These are phyloP conservation scores for Penicillium decumbens DNA, from an alignment of 2,329 filamentous ascomycete genomes.

Conservation along the genomic window DNA sequence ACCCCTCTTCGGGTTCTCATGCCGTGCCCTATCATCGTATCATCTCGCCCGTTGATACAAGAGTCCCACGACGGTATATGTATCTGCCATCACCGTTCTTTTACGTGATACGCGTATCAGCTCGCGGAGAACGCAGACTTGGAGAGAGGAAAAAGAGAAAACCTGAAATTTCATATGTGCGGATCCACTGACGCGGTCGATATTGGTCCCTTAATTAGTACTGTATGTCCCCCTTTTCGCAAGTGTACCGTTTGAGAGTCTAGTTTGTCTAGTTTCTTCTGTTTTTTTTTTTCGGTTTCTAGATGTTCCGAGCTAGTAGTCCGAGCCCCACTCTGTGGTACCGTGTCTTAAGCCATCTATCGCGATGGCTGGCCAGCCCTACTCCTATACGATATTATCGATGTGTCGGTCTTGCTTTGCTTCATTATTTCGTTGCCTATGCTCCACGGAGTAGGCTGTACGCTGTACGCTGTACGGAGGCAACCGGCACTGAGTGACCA, in stretches of 20 bases:
- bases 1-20: conserved; percentile 4
- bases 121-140: background rate
- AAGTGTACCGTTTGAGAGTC: background rate
- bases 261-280: background rate
- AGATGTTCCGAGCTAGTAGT: conserved; percentile 4
- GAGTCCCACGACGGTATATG: conserved; percentile 4
- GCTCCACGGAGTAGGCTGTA: too few species aligned
- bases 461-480: too few species aligned
- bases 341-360: conserved; percentile 19
- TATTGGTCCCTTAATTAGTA: background rate
- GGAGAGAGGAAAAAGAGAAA: background rate
- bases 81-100: background rate
- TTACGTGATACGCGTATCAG: conserved; percentile 1
- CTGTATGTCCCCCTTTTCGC: background rate
- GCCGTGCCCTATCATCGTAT: conserved; percentile 13
- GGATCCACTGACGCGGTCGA: background rate
- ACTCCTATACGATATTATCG: conserved; percentile 5
- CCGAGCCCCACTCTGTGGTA: conserved; percentile 16
- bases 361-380: conserved; percentile 19
- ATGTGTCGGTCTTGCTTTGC: background rate
- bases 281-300: background rate
- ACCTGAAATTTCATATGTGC: background rate
- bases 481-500: background rate
- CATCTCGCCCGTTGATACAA: conserved; percentile 5
- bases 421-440: background rate